Conservation (phyloP, 495 filamentous ascomycete species). For the Glonium stellatum region DNA sequence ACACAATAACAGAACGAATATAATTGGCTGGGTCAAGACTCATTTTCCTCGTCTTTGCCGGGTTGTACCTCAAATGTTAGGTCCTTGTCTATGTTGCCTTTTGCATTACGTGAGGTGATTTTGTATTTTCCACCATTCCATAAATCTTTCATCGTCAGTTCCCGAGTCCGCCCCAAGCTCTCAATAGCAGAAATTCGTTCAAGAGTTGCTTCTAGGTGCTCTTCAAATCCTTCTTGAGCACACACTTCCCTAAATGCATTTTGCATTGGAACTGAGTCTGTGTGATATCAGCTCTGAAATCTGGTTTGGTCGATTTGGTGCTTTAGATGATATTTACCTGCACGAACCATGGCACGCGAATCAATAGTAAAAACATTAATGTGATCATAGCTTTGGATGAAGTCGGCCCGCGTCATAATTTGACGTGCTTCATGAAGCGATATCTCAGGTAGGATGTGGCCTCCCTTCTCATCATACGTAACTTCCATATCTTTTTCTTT, state of each 20-base stretch:
- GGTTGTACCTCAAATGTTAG: constrained; percentile 34
- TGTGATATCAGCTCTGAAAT: background rate
- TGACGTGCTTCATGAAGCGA: constrained; percentile 77
- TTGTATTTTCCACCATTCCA: constrained; percentile 74
- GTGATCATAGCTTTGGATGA: constrained; percentile 86
- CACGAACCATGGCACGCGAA: constrained; percentile 76
- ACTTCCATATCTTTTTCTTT: constrained; percentile 60
- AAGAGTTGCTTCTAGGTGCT: constrained; percentile 75
- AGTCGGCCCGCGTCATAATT: constrained; percentile 93
- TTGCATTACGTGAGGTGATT: constrained; percentile 50
- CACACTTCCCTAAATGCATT: constrained; percentile 82
- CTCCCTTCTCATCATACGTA: constrained; percentile 54
- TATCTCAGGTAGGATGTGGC: constrained; percentile 75
- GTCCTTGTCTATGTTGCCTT: constrained; percentile 36
- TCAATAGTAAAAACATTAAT: constrained; percentile 95
- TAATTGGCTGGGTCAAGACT: too few relatives aligned
- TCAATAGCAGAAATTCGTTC: constrained; percentile 84
- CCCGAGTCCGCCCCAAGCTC: constrained; percentile 82
- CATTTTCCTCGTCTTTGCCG: constrained; percentile 25
- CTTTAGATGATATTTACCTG: constrained; percentile 30
- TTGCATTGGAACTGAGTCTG: constrained; percentile 83
- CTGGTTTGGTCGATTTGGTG: background rate
- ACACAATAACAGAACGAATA: too few relatives aligned
- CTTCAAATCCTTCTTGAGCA: constrained; percentile 60
- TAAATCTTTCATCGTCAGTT: constrained; percentile 81